Evolutionary conservation across 805 yeast species (phyloP).

Genomic region (Metschnikowia cubensis): DNA sequence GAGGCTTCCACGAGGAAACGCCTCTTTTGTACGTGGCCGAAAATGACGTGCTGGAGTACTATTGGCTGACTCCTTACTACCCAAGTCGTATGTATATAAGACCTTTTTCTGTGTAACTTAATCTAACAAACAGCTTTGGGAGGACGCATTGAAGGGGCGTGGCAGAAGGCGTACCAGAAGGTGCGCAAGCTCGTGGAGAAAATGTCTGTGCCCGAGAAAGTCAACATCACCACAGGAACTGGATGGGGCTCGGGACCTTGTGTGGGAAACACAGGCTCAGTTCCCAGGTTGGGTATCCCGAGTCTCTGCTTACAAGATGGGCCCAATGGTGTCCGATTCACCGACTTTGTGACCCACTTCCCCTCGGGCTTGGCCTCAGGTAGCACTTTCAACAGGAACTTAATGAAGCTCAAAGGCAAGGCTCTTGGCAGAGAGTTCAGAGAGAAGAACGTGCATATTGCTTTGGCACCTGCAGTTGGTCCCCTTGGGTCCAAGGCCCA

Average conservation of each 20-base stretch:
- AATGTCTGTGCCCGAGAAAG: constrained; percentile 56
- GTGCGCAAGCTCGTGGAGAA: constrained; percentile 53
- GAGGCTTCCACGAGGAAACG: constrained; percentile 30
- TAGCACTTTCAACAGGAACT: constrained; percentile 51
- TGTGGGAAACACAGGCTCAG: constrained; percentile 57
- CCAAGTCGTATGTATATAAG: constrained; percentile 35
- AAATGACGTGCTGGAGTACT: constrained; percentile 24
- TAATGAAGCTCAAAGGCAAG: constrained; percentile 50
- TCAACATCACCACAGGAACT: constrained; percentile 59
- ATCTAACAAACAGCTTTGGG: constrained; percentile 31
- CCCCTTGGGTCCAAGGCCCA: constrained; percentile 60
- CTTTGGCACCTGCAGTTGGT: constrained; percentile 55
- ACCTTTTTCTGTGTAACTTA: not conserved
- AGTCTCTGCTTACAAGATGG: constrained; percentile 60
- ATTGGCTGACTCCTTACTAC: constrained; percentile 28
- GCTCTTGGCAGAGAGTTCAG: constrained; percentile 55
- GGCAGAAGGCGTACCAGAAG: constrained; percentile 55
- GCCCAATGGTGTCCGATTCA: constrained; percentile 54
- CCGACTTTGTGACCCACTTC: constrained; percentile 53
- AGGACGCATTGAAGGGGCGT: constrained; percentile 46
- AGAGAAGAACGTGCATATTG: constrained; percentile 51
- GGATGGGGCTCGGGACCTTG: constrained; percentile 64
- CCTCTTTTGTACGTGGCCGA: constrained; percentile 29
- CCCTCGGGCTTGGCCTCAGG: constrained; percentile 61
- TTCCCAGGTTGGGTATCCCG: constrained; percentile 52